Evolutionary conservation across 2,329 filamentous ascomycete genomes (phyloP), one percentile per base, ranked within the genome.

Genomic region (Pseudogymnoascus sp.): DNA sequence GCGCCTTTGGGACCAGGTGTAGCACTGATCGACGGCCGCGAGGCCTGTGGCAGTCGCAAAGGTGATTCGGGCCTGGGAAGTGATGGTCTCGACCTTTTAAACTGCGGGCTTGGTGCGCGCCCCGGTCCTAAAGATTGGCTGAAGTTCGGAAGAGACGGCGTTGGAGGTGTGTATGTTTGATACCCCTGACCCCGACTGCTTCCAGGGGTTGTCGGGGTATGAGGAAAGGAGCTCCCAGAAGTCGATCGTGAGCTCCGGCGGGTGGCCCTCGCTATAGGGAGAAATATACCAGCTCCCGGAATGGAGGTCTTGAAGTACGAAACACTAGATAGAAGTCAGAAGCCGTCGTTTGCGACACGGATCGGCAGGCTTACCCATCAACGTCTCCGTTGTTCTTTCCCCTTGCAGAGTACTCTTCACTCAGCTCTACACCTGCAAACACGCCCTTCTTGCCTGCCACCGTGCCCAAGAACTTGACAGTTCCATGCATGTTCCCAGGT

Each of bases 331-430:
- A 47, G 64, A 54, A 60, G 68, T 68, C 68, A 67, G 71, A 63
- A 66, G 66, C 26, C 39, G 37, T 39, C 35, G 41, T 41, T 61
- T 54, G 33, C 44, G 61, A 64, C 36, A 62, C 44, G 58, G 60
- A 61, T 63, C 63, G 26, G 66, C 66, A 66, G 65, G 71, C 84
- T 75, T 81, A 93, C 90, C 93, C 94, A 68, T 97, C 93, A 61
- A 97, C 94, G 74, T 96, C 92, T 65, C 94, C 94, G 70, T 84
- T 95, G 72, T 99, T 99, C 80, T 99, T 99, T 35, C 94, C 94
- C 71, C 88, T 84, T 59, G 81, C 75, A 35, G 92, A 89, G 77
- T 88, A 95, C 67, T 96, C 89, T 60, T 84, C 79, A 69, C 87
- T 85, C 65, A 99, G 80, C 75, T 99, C 94, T 36, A 99, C 90